phyloP scores from a whole-genome alignment of 345 rosid genomes.

The Populus deltoides region DNA sequence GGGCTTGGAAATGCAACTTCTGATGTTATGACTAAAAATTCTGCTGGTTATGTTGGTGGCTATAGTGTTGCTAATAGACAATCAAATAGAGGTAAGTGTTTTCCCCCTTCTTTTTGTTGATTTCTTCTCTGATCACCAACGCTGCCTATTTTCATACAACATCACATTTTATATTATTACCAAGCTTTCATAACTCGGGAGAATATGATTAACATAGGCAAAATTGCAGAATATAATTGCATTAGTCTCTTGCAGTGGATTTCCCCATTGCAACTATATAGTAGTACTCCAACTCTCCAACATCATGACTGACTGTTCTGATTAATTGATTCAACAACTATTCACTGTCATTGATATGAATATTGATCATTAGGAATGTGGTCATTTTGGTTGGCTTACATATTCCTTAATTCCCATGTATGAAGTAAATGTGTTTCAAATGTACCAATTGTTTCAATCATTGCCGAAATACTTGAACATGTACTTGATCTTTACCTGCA shows the following conservation, averaged over 20 bases:
- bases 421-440: background rate
- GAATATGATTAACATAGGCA: background rate
- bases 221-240: background rate
- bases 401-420: background rate
- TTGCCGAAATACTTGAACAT: background rate
- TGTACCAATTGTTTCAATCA: background rate
- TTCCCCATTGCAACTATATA: background rate
- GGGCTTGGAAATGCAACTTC: constrained; percentile 50
- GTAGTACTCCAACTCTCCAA: background rate
- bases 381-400: background rate
- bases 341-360: background rate
- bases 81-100: constrained; percentile 50
- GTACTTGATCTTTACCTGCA: no score
- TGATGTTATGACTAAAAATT: constrained; percentile 41
- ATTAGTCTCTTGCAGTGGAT: background rate
- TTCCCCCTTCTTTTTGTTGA: background rate
- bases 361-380: background rate
- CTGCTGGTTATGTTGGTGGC: constrained; percentile 52
- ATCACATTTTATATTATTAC: background rate
- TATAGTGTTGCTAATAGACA: constrained; percentile 58
- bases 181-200: background rate
- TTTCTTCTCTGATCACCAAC: background rate
- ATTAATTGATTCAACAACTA: background rate
- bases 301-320: background rate
- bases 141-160: background rate